Conservation (phyloP, 2,329 filamentous ascomycete genomes). For the Verticillium alfalfae region DNA sequence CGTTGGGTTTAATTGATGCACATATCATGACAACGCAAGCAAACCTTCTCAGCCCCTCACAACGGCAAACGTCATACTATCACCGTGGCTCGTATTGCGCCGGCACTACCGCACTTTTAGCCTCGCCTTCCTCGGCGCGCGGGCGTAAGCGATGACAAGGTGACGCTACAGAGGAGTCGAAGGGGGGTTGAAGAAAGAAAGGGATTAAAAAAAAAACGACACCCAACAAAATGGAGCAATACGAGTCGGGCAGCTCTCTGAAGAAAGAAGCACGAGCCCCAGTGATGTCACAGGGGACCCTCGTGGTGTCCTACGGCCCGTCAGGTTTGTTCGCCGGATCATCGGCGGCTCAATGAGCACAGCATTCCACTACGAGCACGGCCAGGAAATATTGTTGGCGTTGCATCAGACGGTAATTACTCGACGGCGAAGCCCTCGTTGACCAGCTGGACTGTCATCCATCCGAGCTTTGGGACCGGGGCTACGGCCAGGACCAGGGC, state of each 20-base stretch:
- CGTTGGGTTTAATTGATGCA: neutral
- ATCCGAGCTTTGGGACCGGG: neutral
- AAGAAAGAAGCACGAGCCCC: neutral
- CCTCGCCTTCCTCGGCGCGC: neutral
- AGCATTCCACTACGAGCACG: neutral
- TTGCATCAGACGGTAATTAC: neutral
- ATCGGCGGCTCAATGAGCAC: neutral
- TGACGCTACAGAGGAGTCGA: neutral
- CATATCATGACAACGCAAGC: neutral
- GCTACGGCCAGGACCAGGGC: neutral
- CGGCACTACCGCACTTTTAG: neutral
- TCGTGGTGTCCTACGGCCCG: neutral
- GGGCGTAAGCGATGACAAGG: neutral
- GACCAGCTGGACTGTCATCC: neutral
- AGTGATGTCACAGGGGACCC: neutral
- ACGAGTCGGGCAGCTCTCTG: neutral
- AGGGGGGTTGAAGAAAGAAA: too few species aligned
- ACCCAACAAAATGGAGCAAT: neutral
- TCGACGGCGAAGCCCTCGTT: neutral
- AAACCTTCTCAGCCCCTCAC: neutral
- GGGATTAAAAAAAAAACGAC: neutral
- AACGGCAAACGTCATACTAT: neutral
- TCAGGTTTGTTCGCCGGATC: neutral
- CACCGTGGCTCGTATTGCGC: neutral
- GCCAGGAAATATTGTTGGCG: neutral